These are phyloP conservation scores for Ambrosiella cleistominuta DNA, from an alignment of 2,329 filamentous ascomycete species.

Conservation along the genomic window DNA sequence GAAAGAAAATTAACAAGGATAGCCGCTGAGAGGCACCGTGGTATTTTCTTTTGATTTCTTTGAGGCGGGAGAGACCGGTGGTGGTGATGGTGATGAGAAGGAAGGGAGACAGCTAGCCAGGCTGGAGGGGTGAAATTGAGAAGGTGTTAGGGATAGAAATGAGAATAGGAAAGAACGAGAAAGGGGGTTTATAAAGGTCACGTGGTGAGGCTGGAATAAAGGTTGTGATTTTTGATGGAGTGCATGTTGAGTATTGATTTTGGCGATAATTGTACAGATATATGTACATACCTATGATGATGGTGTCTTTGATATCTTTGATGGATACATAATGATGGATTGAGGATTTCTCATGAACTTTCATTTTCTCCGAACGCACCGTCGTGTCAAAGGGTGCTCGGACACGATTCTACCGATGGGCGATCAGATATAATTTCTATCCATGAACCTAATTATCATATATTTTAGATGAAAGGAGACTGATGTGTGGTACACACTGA, in stretches of 20 bases:
- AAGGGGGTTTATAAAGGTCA: not conserved
- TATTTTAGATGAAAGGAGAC: not conserved
- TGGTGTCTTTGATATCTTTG: too few species aligned
- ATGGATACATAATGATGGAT: too few species aligned
- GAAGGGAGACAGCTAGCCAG: not conserved
- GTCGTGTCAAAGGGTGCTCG: not conserved
- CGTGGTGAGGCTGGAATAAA: not conserved
- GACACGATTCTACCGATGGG: not conserved
- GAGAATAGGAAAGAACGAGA: not conserved
- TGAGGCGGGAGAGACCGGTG: not conserved
- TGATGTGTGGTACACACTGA: not conserved
- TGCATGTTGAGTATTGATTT: not conserved
- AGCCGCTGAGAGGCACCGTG: not conserved
- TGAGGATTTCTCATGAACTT: too few species aligned
- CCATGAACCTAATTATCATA: not conserved
- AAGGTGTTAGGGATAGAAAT: not conserved
- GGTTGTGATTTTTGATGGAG: not conserved
- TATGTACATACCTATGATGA: too few species aligned
- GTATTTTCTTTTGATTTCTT: not conserved
- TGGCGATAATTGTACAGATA: too few species aligned
- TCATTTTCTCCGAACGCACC: not conserved
- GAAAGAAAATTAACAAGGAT: not conserved
- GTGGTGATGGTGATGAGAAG: not conserved
- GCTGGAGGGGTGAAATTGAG: too few species aligned
- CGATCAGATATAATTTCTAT: not conserved